Evolutionary conservation across 2,329 filamentous ascomycete genomes (phyloP).

Genomic region (Verticillium tricorpus): DNA sequence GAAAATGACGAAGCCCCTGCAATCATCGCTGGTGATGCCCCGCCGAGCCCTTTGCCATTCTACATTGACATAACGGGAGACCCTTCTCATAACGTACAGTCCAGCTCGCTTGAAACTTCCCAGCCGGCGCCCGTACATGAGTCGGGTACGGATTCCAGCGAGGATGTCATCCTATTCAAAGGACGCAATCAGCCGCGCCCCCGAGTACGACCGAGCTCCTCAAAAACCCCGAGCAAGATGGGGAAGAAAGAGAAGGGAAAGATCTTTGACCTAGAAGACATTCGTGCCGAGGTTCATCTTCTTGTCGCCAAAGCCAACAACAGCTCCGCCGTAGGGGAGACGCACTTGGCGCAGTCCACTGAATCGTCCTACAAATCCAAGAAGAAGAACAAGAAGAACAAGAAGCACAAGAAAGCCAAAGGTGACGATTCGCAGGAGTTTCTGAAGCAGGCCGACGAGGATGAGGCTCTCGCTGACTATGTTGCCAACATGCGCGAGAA

Average conservation of each 20-base stretch:
- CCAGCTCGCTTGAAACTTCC: constrained; percentile 4
- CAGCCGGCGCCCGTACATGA: neutral
- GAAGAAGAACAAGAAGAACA: constrained; percentile 10
- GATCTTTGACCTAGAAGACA: constrained; percentile 16
- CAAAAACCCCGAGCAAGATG: neutral
- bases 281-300: constrained; percentile 25
- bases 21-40: neutral
- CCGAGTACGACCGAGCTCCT: neutral
- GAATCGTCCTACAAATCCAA: constrained; percentile 10
- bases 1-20: neutral
- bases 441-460: constrained; percentile 35
- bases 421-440: neutral
- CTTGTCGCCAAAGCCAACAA: constrained; percentile 18
- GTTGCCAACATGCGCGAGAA: constrained; percentile 59
- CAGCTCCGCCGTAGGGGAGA: constrained; percentile 10
- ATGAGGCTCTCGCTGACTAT: constrained; percentile 63
- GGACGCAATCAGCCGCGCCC: constrained; percentile 38
- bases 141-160: constrained; percentile 47
- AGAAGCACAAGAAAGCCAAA: constrained; percentile 2
- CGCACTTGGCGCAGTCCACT: neutral
- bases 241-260: constrained; percentile 8
- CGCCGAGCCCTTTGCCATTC: constrained; percentile 18
- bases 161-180: constrained; percentile 68
- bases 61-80: constrained; percentile 33
- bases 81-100: neutral